phyloP scores from a whole-genome alignment of 2,329 filamentous ascomycete species.

The Exophiala oligosperma region DNA sequence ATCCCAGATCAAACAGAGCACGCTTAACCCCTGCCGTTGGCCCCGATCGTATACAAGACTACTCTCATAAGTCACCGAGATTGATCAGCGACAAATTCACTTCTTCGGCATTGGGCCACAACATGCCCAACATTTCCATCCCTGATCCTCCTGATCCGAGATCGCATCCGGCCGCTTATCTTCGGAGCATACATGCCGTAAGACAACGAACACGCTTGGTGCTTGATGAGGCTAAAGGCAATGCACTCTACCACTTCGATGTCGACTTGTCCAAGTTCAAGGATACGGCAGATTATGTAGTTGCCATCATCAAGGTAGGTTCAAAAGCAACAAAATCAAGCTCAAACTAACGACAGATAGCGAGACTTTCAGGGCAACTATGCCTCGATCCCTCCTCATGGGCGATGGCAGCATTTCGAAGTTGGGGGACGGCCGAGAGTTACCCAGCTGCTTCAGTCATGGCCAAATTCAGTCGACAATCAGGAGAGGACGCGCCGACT shows the following conservation, averaged over 20 bases:
- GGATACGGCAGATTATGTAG: conserved; percentile 81
- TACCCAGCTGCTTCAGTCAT: conserved; percentile 45
- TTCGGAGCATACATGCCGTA: conserved; percentile 85
- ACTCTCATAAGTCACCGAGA: conserved; percentile 29
- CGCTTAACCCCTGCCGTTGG: conserved; percentile 13
- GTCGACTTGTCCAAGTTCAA: conserved; percentile 83
- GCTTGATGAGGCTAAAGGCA: conserved; percentile 72
- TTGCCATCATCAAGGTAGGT: conserved; percentile 89
- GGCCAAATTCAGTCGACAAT: conserved; percentile 62
- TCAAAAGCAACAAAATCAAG: neutral
- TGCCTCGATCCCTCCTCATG: conserved; percentile 76
- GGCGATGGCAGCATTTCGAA: conserved; percentile 64
- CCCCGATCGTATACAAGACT: conserved; percentile 24
- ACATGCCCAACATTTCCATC: conserved; percentile 69
- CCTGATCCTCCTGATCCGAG: conserved; percentile 84
- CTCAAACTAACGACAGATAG: conserved; percentile 40
- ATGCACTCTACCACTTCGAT: conserved; percentile 81
- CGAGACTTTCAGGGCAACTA: conserved; percentile 71
- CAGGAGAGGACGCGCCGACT: conserved; percentile 58
- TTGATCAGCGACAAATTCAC: conserved; percentile 20
- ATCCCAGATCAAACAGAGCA: conserved; percentile 9
- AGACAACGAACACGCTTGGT: conserved; percentile 75
- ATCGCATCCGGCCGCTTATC: conserved; percentile 84
- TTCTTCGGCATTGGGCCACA: conserved; percentile 18
- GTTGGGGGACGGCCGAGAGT: conserved; percentile 56